phyloP scores from a whole-genome alignment of 2,329 filamentous ascomycete genomes.

The Penicillium sp. region DNA sequence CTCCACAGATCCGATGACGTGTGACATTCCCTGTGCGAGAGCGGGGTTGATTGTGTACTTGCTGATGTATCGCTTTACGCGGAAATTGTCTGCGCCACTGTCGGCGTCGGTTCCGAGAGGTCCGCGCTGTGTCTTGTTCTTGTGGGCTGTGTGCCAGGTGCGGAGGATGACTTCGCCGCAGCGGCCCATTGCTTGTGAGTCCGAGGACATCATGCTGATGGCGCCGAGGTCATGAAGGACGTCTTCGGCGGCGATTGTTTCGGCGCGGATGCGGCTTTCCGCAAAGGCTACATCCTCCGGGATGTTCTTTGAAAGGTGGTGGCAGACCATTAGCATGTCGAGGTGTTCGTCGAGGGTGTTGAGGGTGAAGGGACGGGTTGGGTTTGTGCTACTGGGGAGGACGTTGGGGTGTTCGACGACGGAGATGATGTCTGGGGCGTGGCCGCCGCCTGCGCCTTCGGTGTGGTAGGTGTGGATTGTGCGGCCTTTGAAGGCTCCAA shows the following conservation, averaged over 20 bases:
- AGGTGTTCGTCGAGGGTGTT: constrained; percentile 96
- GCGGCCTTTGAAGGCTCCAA: constrained; percentile 78
- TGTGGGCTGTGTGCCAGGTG: constrained; percentile 96
- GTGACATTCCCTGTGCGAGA: constrained; percentile 83
- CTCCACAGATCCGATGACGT: constrained; percentile 83
- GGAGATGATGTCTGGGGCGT: constrained; percentile 93
- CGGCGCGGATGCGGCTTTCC: constrained; percentile 87
- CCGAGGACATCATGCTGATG: constrained; percentile 96
- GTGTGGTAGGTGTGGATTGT: constrained; percentile 97
- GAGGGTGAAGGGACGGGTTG: constrained; percentile 82
- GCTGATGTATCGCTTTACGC: constrained; percentile 87
- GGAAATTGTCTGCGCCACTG: constrained; percentile 80
- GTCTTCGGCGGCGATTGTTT: constrained; percentile 96
- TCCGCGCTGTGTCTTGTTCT: constrained; percentile 88
- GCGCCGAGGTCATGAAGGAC: constrained; percentile 92
- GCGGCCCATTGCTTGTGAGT: constrained; percentile 95
- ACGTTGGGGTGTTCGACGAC: constrained; percentile 89
- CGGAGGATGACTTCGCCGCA: constrained; percentile 90
- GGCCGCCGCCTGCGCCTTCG: constrained; percentile 89
- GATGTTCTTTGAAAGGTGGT: constrained; percentile 88
- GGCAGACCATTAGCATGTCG: constrained; percentile 98
- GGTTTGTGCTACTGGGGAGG: constrained; percentile 86
- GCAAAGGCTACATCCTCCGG: constrained; percentile 95
- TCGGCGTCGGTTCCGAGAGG: constrained; percentile 72
- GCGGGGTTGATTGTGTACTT: constrained; percentile 98